phyloP scores from a whole-genome alignment of 192 early-diverging fungal genomes.

The Fimicolochytrium jonesii region DNA sequence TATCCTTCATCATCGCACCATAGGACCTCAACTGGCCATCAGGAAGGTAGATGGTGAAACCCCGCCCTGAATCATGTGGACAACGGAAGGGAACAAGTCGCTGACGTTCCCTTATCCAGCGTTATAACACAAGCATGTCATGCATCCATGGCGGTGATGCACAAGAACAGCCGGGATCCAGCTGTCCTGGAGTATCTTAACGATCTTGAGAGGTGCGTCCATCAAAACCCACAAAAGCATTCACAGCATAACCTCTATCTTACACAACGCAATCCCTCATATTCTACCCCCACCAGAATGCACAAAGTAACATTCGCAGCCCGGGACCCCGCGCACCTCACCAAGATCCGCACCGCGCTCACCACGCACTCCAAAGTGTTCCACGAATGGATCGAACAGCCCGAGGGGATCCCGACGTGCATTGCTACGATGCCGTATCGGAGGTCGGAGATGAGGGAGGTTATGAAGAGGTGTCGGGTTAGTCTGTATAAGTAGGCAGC shows the following conservation, averaged over 20 bases:
- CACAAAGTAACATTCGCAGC: constrained; percentile 74
- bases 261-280: too few species aligned
- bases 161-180: constrained; percentile 51
- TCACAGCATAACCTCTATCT: too few species aligned
- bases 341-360: neutral
- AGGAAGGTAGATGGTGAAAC: constrained; percentile 2
- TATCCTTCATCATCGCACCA: neutral
- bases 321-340: neutral
- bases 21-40: neutral
- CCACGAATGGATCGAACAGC: constrained; percentile 20
- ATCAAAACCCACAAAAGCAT: too few species aligned
- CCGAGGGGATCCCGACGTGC: constrained; percentile 19
- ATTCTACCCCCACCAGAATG: too few species aligned
- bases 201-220: too few species aligned
- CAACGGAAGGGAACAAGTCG: too few species aligned
- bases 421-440: constrained; percentile 21
- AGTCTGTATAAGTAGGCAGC: constrained; percentile 17
- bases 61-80: too few species aligned
- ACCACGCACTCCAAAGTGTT: too few species aligned
- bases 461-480: constrained; percentile 12
- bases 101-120: neutral
- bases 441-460: constrained; percentile 2
- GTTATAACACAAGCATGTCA: constrained; percentile 76
- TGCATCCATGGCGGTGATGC: constrained; percentile 64
- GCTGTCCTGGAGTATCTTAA: constrained; percentile 58